These are phyloP conservation scores for Podospora didyma DNA, from an alignment of 495 filamentous ascomycete genomes.

Conservation along the genomic window DNA sequence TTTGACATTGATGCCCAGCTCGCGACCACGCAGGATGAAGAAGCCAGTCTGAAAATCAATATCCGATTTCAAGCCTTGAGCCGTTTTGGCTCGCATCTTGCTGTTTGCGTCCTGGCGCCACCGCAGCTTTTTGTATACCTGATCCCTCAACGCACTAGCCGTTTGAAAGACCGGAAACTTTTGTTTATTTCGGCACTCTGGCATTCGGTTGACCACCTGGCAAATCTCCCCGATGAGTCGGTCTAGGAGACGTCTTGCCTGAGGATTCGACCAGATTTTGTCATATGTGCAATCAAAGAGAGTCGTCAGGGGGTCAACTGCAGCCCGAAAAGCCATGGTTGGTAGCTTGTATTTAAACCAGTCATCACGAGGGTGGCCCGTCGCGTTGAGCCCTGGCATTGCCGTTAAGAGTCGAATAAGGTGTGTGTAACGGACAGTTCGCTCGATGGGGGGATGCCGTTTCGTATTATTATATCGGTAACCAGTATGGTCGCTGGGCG, in stretches of 20 bases:
- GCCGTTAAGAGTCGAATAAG: constrained; percentile 28
- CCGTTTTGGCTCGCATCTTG: constrained; percentile 60
- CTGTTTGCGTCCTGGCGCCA: constrained; percentile 53
- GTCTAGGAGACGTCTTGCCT: constrained; percentile 60
- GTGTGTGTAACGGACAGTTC: constrained; percentile 19
- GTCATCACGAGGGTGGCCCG: constrained; percentile 16
- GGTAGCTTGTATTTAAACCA: constrained; percentile 56
- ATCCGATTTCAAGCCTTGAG: constrained; percentile 56
- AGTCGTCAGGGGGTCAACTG: constrained; percentile 75
- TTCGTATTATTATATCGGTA: constrained; percentile 4
- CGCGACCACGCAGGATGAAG: constrained; percentile 63
- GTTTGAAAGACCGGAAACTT: constrained; percentile 56
- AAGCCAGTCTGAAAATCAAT: constrained; percentile 82
- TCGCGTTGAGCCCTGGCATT: constrained; percentile 25
- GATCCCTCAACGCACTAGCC: constrained; percentile 44
- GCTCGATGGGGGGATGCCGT: constrained; percentile 19
- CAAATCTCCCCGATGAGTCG: constrained; percentile 54
- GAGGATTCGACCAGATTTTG: constrained; percentile 58
- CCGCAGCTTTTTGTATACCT: constrained; percentile 29
- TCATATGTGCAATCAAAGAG: constrained; percentile 70
- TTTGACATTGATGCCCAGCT: constrained; percentile 59
- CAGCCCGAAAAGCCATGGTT: constrained; percentile 65
- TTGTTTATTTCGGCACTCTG: constrained; percentile 60
- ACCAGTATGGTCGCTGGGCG: background rate
- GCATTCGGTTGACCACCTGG: constrained; percentile 34